A percentile compares a stretch with the other conserved stretches of the same genome.
Evolutionary conservation across 495 filamentous ascomycete species (phyloP).

Genomic region (Umbilicaria muhlenbergii): DNA sequence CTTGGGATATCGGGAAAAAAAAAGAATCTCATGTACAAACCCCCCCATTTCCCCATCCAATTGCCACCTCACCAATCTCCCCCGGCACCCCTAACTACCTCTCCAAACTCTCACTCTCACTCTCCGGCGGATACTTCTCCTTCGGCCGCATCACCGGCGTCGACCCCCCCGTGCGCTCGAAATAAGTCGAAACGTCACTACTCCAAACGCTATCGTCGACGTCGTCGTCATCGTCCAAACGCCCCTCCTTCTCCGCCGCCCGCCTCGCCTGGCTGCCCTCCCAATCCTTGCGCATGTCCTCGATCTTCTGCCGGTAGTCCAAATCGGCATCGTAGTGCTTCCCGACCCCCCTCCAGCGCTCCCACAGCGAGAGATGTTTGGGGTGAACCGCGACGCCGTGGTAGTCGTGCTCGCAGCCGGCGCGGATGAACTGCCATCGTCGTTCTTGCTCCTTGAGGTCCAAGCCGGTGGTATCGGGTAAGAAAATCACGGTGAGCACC

Average conservation of each 20-base stretch:
- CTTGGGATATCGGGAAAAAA: no score
- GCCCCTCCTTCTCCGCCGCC: slow-evolving; percentile 27
- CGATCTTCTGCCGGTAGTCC: slow-evolving; percentile 64
- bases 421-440: slow-evolving; percentile 64
- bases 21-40: no score
- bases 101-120: no score
- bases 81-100: no score
- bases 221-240: slow-evolving; percentile 12
- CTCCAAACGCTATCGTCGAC: slow-evolving; percentile 21
- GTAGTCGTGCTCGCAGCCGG: slow-evolving; percentile 60
- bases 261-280: slow-evolving; percentile 34
- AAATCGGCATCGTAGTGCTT: slow-evolving; percentile 65
- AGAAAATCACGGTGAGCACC: slow-evolving; percentile 60
- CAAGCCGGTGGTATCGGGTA: slow-evolving; percentile 83
- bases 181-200: slow-evolving; percentile 23
- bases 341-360: slow-evolving; percentile 52
- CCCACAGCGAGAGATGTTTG: slow-evolving; percentile 69
- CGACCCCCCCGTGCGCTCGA: slow-evolving; percentile 20
- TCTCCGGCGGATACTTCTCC: slow-evolving; percentile 5
- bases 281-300: slow-evolving; percentile 62
- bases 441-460: slow-evolving; percentile 92
- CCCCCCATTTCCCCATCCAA: no score
- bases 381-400: slow-evolving; percentile 80
- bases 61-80: no score
- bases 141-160: slow-evolving; percentile 8